Percentiles rank a stretch among this genome's conserved stretches.
phyloP scores from a whole-genome alignment of 208 protist species.

The Wallacemonas sp. region DNA sequence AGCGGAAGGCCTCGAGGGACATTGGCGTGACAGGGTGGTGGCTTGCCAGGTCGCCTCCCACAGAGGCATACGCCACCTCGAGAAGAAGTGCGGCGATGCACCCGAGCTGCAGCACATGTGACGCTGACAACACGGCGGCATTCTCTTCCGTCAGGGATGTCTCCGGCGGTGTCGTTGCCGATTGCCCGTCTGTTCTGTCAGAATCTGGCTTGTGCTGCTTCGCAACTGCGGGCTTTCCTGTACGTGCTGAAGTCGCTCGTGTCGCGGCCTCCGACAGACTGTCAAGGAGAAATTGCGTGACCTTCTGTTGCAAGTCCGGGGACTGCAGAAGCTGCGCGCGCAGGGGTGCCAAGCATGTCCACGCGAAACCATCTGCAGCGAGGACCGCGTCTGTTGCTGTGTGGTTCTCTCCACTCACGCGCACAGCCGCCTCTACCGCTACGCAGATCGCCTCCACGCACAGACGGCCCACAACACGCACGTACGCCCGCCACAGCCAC shows the following conservation, averaged over 20 bases:
- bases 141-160: neutral
- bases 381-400: neutral
- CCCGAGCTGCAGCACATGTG: neutral
- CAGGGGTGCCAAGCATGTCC: neutral
- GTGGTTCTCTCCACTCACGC: no score
- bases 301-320: neutral
- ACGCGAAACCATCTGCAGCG: neutral
- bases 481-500: conserved; percentile 34
- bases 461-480: conserved; percentile 22
- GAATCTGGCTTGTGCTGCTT: no score
- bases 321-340: neutral
- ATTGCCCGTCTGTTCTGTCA: no score
- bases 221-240: no score
- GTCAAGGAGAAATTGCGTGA: neutral
- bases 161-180: neutral
- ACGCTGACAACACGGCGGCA: neutral
- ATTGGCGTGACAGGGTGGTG: no score
- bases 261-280: neutral
- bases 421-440: no score
- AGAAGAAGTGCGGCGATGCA: conserved; percentile 5
- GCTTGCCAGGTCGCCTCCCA: no score
- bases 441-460: neutral
- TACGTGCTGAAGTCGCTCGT: no score
- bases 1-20: no score
- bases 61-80: neutral